These are phyloP conservation scores for Herpetomonas samuelpessoai DNA, from an alignment of 208 protist species.

Conservation along the genomic window DNA sequence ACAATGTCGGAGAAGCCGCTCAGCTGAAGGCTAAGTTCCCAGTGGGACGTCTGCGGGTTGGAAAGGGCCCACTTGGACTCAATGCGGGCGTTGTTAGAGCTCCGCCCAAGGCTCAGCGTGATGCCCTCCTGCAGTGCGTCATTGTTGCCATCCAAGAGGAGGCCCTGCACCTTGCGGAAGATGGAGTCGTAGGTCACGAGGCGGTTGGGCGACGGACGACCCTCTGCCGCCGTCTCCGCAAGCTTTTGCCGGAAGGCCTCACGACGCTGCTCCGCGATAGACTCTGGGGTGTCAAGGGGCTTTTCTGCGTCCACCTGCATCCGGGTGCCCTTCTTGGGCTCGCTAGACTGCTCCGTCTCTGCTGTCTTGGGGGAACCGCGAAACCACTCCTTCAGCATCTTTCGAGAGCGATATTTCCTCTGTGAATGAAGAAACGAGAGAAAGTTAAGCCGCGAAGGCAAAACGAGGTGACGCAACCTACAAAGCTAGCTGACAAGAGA, in stretches of 20 bases:
- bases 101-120: conserved; percentile 65
- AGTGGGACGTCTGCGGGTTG: conserved; percentile 83
- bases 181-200: conserved; percentile 72
- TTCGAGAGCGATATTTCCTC: conserved; percentile 2
- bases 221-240: conserved; percentile 56
- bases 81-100: conserved; percentile 82
- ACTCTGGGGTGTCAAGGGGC: conserved; percentile 57
- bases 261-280: conserved; percentile 25
- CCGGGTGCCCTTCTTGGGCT: conserved; percentile 39
- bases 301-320: conserved; percentile 82
- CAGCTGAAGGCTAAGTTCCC: conserved; percentile 88
- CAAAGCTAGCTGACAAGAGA: too few species aligned
- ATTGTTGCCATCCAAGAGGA: conserved; percentile 69
- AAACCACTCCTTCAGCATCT: conserved; percentile 87
- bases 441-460: too few species aligned
- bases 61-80: conserved; percentile 74
- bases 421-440: conserved; percentile 11
- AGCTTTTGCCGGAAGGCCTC: conserved; percentile 76
- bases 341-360: conserved; percentile 29
- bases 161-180: conserved; percentile 56
- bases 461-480: too few species aligned
- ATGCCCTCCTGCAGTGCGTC: conserved; percentile 74
- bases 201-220: conserved; percentile 33
- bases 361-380: conserved; percentile 35
- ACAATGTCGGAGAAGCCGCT: conserved; percentile 86